A percentile compares a stretch with the other conserved stretches of the same genome.
Conservation (phyloP, 306 rosid genomes). For the Medicago lupulina region DNA sequence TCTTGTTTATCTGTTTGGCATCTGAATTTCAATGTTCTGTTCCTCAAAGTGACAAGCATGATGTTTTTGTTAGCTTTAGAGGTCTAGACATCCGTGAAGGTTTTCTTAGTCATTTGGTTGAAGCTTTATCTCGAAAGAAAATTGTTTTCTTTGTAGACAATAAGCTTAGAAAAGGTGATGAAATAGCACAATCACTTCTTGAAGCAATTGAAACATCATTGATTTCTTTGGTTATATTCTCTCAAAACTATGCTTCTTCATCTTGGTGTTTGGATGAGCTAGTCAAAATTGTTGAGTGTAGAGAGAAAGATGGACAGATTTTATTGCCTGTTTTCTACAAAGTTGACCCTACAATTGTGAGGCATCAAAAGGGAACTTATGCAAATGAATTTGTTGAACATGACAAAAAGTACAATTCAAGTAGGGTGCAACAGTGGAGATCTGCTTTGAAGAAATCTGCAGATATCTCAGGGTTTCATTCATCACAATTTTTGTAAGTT, state of each 20-base stretch:
- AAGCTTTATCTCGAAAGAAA: slow-evolving; percentile 1
- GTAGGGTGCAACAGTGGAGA: slow-evolving; percentile 26
- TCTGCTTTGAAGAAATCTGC: slow-evolving; percentile 31
- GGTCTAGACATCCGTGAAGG: slow-evolving; percentile 10
- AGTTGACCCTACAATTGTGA: slow-evolving; percentile 28
- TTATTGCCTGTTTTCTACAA: not conserved
- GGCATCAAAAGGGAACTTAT: slow-evolving; percentile 25
- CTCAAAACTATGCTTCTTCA: slow-evolving; percentile 32
- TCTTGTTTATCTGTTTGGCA: too few relatives aligned
- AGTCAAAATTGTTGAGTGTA: slow-evolving; percentile 31
- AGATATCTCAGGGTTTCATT: slow-evolving; percentile 19
- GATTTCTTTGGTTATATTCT: slow-evolving; percentile 27
- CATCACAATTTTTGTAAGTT: slow-evolving; percentile 28
- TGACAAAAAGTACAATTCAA: not conserved
- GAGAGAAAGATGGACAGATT: not conserved
- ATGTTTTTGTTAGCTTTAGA: slow-evolving; percentile 37
- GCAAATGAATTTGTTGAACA: slow-evolving; percentile 26
- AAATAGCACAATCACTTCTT: slow-evolving; percentile 5
- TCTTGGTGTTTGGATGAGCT: slow-evolving; percentile 34
- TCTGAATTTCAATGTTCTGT: too few relatives aligned
- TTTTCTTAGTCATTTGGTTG: slow-evolving; percentile 21
- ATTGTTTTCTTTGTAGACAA: not conserved
- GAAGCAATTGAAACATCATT: slow-evolving; percentile 25
- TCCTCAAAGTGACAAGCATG: not conserved
- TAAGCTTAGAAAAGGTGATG: not conserved